These are phyloP conservation scores for Penicillium sp. DNA, from an alignment of 2,329 filamentous ascomycete genomes.

Conservation along the genomic window DNA sequence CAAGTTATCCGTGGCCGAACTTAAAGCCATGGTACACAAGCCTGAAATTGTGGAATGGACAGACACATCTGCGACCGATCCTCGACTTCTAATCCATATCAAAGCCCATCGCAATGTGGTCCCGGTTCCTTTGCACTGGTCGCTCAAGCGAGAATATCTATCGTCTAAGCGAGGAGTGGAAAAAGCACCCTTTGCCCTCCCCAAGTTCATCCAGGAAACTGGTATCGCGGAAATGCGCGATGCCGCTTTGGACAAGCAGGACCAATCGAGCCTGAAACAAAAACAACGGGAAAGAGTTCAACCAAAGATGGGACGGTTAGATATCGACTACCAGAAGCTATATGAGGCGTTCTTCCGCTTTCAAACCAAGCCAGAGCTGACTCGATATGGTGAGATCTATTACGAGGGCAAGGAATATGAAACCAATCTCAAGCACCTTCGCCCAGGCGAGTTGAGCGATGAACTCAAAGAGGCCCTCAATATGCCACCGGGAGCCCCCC, in stretches of 20 bases:
- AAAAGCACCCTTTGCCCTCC: constrained; percentile 87
- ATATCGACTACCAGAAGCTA: constrained; percentile 97
- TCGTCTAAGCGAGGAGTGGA: constrained; percentile 97
- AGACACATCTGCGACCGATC: constrained; percentile 87
- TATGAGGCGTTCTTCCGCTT: constrained; percentile 99
- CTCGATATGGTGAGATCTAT: constrained; percentile 96
- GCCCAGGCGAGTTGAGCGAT: constrained; percentile 86
- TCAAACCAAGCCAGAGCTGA: constrained; percentile 92
- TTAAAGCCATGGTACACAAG: constrained; percentile 86
- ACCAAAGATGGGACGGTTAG: constrained; percentile 93
- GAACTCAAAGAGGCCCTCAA: constrained; percentile 88
- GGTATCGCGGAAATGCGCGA: constrained; percentile 98
- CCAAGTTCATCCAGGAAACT: constrained; percentile 95
- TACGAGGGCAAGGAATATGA: constrained; percentile 99
- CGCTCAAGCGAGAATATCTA: constrained; percentile 91
- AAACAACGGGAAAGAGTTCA: constrained; percentile 93
- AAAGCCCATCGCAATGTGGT: constrained; percentile 95
- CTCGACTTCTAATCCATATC: constrained; percentile 84
- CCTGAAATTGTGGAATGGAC: constrained; percentile 98
- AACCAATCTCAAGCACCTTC: constrained; percentile 86
- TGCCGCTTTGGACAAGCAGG: constrained; percentile 92
- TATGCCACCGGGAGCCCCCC: constrained; percentile 88
- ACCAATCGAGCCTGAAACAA: constrained; percentile 86
- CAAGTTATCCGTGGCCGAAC: constrained; percentile 89
- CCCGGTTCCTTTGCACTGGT: constrained; percentile 92